Evolutionary conservation across 768 basidiomycete species (phyloP).

Genomic region (Suillus placidus): DNA sequence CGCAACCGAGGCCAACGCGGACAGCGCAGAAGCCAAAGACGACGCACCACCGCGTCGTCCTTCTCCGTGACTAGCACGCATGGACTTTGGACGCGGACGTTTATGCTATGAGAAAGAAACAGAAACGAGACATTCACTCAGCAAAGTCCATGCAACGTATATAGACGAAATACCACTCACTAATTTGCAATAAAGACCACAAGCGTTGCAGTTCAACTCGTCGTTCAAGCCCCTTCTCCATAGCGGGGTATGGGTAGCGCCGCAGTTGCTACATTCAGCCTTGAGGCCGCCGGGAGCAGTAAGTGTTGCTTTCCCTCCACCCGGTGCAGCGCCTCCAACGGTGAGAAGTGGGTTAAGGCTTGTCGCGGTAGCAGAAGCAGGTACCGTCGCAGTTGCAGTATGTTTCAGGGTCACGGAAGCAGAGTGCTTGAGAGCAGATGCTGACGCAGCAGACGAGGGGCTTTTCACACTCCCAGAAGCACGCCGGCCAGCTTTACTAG

Average conservation of each 20-base stretch:
- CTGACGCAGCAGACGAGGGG: background rate
- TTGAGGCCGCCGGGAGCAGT: slow-evolving; percentile 63
- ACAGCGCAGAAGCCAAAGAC: background rate
- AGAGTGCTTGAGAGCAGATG: background rate
- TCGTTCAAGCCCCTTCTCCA: slow-evolving; percentile 88
- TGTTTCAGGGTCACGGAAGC: background rate
- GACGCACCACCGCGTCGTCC: slow-evolving; percentile 42
- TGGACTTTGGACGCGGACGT: slow-evolving; percentile 84
- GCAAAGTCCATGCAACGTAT: slow-evolving; percentile 5
- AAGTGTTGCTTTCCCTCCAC: background rate
- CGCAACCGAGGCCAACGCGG: background rate
- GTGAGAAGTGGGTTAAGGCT: slow-evolving; percentile 50
- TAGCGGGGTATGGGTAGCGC: slow-evolving; percentile 85
- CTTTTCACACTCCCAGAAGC: background rate
- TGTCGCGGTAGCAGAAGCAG: slow-evolving; percentile 65
- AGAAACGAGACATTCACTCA: background rate
- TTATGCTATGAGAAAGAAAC: slow-evolving; percentile 59
- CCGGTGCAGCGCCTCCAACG: slow-evolving; percentile 24
- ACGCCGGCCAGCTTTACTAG: background rate
- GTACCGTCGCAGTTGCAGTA: slow-evolving; percentile 36
- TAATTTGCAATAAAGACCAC: slow-evolving; percentile 85
- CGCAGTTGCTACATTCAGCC: slow-evolving; percentile 87
- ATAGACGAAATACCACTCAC: slow-evolving; percentile 43
- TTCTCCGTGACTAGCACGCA: slow-evolving; percentile 79
- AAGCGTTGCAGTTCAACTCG: slow-evolving; percentile 88